Conservation (phyloP, 257 asterid genomes). For the Solanum dulcamara region DNA sequence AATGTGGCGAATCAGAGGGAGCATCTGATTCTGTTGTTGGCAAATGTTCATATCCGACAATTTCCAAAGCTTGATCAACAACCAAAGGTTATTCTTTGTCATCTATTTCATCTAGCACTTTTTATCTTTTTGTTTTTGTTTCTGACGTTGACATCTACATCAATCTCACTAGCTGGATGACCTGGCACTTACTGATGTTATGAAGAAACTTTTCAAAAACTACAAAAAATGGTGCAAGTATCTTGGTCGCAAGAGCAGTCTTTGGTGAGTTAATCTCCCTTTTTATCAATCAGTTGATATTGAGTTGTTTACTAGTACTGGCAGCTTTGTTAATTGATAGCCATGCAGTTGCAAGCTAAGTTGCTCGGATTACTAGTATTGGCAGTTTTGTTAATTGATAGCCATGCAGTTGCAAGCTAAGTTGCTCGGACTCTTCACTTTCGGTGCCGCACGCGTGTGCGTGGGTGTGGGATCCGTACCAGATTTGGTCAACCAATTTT, state of each 20-base stretch:
- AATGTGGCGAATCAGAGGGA: constrained; percentile 91
- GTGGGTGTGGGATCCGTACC: background rate
- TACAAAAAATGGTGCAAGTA: constrained; percentile 99
- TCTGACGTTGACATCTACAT: background rate
- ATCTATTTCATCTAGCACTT: constrained; percentile 1
- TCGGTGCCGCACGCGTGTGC: background rate
- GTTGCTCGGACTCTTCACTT: background rate
- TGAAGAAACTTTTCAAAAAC: constrained; percentile 92
- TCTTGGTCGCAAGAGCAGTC: constrained; percentile 92
- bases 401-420: background rate
- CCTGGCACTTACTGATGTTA: constrained; percentile 82
- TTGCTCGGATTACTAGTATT: too few species aligned
- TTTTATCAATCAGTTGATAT: background rate
- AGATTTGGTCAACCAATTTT: background rate
- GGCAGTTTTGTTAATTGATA: too few species aligned
- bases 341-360: background rate
- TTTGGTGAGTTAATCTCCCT: constrained; percentile 50
- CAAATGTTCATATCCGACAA: constrained; percentile 91
- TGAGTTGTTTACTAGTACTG: background rate
- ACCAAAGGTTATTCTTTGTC: constrained; percentile 53
- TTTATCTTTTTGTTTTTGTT: background rate
- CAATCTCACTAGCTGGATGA: constrained; percentile 67
- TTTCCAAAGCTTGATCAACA: constrained; percentile 88
- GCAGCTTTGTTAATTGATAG: background rate
- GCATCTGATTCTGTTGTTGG: constrained; percentile 85